Base-by-base conservation (phyloP, 1,139 yeast species). In the Casaregolazyma suthepensis region DNA sequence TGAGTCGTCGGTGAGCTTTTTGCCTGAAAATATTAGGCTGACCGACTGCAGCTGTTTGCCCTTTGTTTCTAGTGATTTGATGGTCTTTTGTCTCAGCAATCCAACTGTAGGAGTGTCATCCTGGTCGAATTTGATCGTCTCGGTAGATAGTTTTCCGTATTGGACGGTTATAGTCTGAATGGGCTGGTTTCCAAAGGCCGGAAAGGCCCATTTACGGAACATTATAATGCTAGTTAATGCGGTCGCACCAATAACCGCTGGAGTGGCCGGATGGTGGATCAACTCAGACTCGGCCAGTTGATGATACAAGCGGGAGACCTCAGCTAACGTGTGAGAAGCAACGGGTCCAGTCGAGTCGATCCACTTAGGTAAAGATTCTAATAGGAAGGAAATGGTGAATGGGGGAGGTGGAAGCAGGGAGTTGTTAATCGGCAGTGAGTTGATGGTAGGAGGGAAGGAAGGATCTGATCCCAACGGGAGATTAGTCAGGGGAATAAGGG, bases 71-170 rank as follows among this genome's bases (percentile, higher is more conserved):
- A 85, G 78, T 54, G 85, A 72, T 45, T 65, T 65, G 18, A 66
- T 68, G 17, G 67, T 62, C 57, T 61, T 63, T 17, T 69, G 61
- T 56, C 90, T 75, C 55, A 88, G 73, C 59, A 83, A 82, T 23
- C 74, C 76, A 23, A 90, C 74, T 10, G 85, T 79, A 45, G 75
- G 82, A 63, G 81, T 84, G 63, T 89, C 96, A 59, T 85, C 94
- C 0, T 91, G 90, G 46, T 88, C 80, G 68, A 89, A 87, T 63
- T 87, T 93, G 58, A 88, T 56, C 38, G 57, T 58, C 47, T 58
- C 59, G 19, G 55, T 54, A 43, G 61, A 56, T 22, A 19, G 15
- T 45, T 59, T 59, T 26, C 61, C 59, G 52, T 56, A 57, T 43
- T 61, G 62, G 15, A 66, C 64, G 18, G 54, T 47, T 20, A 66